Evolutionary conservation across 192 early-diverging fungal species (phyloP), one percentile per base, ranked within the genome.

Genomic region (Coemansia sp.): DNA sequence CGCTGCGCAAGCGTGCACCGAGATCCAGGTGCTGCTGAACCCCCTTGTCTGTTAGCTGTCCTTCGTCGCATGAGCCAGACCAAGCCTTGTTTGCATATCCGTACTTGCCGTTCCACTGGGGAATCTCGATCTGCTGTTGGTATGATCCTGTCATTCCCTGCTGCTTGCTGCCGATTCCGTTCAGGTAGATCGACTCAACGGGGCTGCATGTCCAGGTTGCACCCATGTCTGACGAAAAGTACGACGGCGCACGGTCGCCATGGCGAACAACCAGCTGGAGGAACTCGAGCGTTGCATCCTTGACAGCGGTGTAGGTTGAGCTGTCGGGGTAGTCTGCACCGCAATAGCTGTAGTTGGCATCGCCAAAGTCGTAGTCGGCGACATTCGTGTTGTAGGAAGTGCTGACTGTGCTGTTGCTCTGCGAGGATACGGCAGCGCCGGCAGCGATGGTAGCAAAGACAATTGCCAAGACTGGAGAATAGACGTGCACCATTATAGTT

Each of bases 261-360:
- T 85, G 84, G n/a, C 87, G 76, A 20, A 86, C 80, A 40, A 87
- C 49, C 19, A 81, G 20, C 54, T 85, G 77, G 11, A 87, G 77
- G 48, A 79, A 61, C 61, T 83, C 70, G 8, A 88, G 83, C 40
- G 17, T 70, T 22, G 82, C 77, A 2, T 72, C 71, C 2, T 66
- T 57, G 0, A 65, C 61, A 4, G 63, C 41, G 7, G 2, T 60
- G 72, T 79, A 75, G 11, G 70, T 14, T 50, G 51, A 16, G 57
- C 16, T 53, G 4, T 22, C 25, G 6, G 70, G 70, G 58, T 61
- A 61, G 0, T 43, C 49, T 4, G 70, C 55, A 4, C 55, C 43
- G 50, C 70, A 72, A 59, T 72, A 72, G 46, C 16, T 72, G 70
- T 72, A 72, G 3, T 19, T 11, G 5, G 62, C 14, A 42, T 72